Evolutionary conservation across 352 stramenopile genomes (phyloP), one percentile per base, ranked within the genome.

Genomic region (Phytophthora quininea): DNA sequence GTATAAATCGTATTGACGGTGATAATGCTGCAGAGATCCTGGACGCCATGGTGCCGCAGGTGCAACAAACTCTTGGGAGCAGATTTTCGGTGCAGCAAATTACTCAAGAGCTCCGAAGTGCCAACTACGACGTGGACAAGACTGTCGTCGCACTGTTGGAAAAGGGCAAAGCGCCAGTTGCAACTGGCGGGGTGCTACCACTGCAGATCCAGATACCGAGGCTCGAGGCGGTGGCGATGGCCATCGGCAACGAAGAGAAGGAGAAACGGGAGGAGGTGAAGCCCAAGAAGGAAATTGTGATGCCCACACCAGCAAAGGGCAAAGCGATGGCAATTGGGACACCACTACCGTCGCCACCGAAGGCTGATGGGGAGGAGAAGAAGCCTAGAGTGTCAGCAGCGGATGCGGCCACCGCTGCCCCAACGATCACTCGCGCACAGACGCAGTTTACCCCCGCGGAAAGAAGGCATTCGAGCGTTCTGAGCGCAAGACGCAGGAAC

Each of bases 51-150:
- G 49, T 92, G 43, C 84, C 82, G 32, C 79, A 91, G 45, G 81
- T 93, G 15, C 76, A 79, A 43, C 70, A 75, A 29, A 76, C 71
- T 7, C 62, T 90, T 4, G 81, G 86, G 33, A 74, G 48, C 58
- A 81, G 79, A 35, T 89, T 92, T 53, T 77, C 82, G 19, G 54
- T 79, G 29, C 52, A 74, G n/a, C 79, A 92, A 70, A 77, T 94
- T 59, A 74, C 79, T 3, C 79, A 91, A 31, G 83, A 89, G 61
- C 67, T 95, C 48, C 84, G 88, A 38, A 61, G 54, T 9, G 59
- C 82, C 67, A 95, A 95, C 63, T 95, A 95, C 64, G 86, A 95
- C 53, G 47, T 90, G 50, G 86, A 94, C 62, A 84, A 89, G 63
- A 71, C 88, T 0, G 84, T 94, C 12, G 77, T 93, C 33, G 80